Base-by-base conservation (phyloP, 345 rosid species). In the Eucalyptus brandiana region DNA sequence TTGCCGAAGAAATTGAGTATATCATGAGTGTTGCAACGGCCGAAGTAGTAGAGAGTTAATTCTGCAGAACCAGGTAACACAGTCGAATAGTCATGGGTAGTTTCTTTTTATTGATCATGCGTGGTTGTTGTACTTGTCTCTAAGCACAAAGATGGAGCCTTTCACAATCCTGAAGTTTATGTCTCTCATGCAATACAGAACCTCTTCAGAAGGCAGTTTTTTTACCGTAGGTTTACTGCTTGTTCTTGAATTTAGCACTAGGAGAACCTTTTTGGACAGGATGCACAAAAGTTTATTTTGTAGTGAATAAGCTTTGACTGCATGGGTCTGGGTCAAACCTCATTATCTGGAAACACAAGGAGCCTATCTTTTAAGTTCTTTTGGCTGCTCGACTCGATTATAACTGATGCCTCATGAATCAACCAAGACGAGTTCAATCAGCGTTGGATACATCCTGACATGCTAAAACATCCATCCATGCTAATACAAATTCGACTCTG, bases 1-100 rank as follows among this genome's bases (percentile, higher is more conserved):
- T 93, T 11, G 90, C 93, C 0, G 93, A 92, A 67, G 96, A 95
- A 89, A 94, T 95, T 32, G 94, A 94, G 89, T 94, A 93, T 76
- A 92, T 95, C 21, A 86, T 91, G 67, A 92, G 91, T 42, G 86
- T 92, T 48, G 89, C 87, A 3, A 54, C 53, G 9, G 67, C 91
- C 19, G 56, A 91, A 51, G 87, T 56, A 40, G 58, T 10, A 26
- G 81, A 89, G 86, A 85, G 42, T 49, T 86, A 32, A 28, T 32
- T 86, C 23, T 28, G 65, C 87, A 37, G 83, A 76, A 37, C 24
- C 23, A 76, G 45, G 83, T 19, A 72, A 72, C 44, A 10, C 23
- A 37, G 83, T 37, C 83, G 83, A 37, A 76, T 37, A 21, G 81
- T 37, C 23, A 19, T 76, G 83, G 24, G 13, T 37, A 19, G 83